Evolutionary conservation across 768 basidiomycete species (phyloP).

Genomic region (Collybiopsis luxurians): DNA sequence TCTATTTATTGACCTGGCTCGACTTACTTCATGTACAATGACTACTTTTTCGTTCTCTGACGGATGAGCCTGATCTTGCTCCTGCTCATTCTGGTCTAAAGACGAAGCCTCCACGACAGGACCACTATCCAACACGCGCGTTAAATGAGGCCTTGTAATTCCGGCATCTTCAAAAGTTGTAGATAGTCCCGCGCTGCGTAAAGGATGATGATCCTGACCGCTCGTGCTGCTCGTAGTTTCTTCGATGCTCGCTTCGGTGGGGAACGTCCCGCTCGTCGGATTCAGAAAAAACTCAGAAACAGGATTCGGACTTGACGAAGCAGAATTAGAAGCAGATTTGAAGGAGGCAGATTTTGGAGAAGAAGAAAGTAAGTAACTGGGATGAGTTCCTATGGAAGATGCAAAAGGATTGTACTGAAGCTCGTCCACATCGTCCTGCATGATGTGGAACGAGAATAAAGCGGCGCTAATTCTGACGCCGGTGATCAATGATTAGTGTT

Average conservation of each 20-base stretch:
- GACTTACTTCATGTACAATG: slow-evolving; percentile 56
- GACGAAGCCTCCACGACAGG: slow-evolving; percentile 27
- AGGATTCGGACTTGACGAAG: no score
- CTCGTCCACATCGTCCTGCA: slow-evolving; percentile 5
- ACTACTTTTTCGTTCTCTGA: slow-evolving; percentile 47
- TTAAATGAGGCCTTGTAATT: slow-evolving; percentile 39
- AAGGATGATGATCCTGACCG: slow-evolving; percentile 12
- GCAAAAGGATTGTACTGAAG: slow-evolving; percentile 8
- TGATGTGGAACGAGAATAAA: not conserved
- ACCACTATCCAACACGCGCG: slow-evolving; percentile 32
- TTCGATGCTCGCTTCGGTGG: not conserved
- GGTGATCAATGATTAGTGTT: no score
- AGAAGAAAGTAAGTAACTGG: not conserved
- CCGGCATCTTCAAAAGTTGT: slow-evolving; percentile 20
- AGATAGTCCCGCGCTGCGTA: slow-evolving; percentile 11
- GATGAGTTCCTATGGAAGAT: not conserved
- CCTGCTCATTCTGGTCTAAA: slow-evolving; percentile 11
- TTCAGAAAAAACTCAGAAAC: no score
- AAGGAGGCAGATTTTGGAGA: not conserved
- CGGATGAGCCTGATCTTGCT: slow-evolving; percentile 13
- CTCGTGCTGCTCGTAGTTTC: not conserved
- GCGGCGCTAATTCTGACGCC: not conserved
- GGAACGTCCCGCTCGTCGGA: no score
- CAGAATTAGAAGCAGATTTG: not conserved
- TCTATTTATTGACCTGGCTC: not conserved